Percentiles rank a stretch among this genome's conserved stretches.
Evolutionary conservation across 345 rosid genomes (phyloP).

Genomic region (Tarenaya hassleriana): DNA sequence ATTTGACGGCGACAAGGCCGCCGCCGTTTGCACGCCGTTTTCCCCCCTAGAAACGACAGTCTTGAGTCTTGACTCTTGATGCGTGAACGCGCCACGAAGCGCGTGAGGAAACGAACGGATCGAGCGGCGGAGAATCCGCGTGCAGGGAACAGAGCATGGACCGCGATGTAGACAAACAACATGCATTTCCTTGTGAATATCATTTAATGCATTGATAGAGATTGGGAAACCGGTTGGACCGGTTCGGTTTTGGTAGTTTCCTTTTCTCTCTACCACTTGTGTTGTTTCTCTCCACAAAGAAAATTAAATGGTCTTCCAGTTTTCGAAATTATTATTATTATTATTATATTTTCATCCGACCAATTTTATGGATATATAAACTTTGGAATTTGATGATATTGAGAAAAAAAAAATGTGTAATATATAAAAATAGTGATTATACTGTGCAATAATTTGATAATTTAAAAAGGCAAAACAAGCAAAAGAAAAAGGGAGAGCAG

Average conservation of each 20-base stretch:
- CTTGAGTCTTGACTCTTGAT: too few relatives aligned
- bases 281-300: neutral
- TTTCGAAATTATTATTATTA: neutral
- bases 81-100: constrained; percentile 2
- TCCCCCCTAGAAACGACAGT: too few relatives aligned
- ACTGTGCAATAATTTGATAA: too few relatives aligned
- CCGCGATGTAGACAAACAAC: constrained; percentile 18
- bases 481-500: too few relatives aligned
- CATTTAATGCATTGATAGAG: constrained; percentile 29
- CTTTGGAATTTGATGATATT: too few relatives aligned
- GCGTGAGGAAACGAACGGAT: neutral
- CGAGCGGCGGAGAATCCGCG: constrained; percentile 14
- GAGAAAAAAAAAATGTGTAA: too few relatives aligned
- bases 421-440: too few relatives aligned
- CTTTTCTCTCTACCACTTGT: constrained; percentile 6
- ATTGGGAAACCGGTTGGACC: constrained; percentile 28
- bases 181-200: constrained; percentile 33
- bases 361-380: too few relatives aligned
- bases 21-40: constrained; percentile 25
- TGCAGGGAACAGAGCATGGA: neutral
- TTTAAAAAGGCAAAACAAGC: too few relatives aligned
- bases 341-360: too few relatives aligned
- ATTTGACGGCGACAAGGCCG: constrained; percentile 22
- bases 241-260: constrained; percentile 21
- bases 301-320: neutral